A percentile compares a stretch with the other conserved stretches of the same genome.
Conservation (phyloP, 1,139 yeast species). For the Suhomyces yuchorum region DNA sequence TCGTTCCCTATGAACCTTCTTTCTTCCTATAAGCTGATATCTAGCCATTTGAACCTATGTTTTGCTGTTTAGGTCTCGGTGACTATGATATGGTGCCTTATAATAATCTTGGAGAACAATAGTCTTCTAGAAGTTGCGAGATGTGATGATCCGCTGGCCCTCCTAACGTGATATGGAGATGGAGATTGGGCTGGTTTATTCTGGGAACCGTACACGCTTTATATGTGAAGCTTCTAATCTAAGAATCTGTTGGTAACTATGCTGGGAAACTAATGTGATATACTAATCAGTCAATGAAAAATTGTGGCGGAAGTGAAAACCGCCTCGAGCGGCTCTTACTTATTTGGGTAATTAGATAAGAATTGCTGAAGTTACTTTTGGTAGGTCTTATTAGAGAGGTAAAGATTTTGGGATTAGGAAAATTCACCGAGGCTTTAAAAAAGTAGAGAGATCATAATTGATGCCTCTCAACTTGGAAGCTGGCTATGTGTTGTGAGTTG, state of each 20-base stretch:
- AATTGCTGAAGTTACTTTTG: background rate
- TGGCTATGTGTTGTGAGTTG: too few species aligned
- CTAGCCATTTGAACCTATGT: constrained; percentile 19
- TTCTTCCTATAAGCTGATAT: constrained; percentile 45
- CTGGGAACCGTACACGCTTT: background rate
- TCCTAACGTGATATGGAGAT: background rate
- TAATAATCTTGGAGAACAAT: background rate
- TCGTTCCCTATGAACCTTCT: constrained; percentile 21
- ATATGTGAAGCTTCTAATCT: background rate
- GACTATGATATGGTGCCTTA: background rate
- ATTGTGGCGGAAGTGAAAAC: background rate
- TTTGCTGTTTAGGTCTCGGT: background rate
- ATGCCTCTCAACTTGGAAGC: too few species aligned
- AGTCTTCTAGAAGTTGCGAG: background rate
- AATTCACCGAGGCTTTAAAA: too few species aligned
- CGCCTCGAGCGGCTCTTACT: constrained; percentile 3
- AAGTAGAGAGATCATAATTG: too few species aligned
- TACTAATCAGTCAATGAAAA: background rate
- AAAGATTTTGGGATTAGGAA: too few species aligned
- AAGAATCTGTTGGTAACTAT: background rate
- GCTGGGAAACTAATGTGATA: background rate
- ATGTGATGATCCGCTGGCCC: background rate
- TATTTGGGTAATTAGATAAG: constrained; percentile 1
- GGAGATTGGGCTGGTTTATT: background rate
- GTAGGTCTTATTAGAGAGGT: too few species aligned